These are phyloP conservation scores for Quercus phellos DNA, from an alignment of 331 rosid species.

Conservation along the genomic window DNA sequence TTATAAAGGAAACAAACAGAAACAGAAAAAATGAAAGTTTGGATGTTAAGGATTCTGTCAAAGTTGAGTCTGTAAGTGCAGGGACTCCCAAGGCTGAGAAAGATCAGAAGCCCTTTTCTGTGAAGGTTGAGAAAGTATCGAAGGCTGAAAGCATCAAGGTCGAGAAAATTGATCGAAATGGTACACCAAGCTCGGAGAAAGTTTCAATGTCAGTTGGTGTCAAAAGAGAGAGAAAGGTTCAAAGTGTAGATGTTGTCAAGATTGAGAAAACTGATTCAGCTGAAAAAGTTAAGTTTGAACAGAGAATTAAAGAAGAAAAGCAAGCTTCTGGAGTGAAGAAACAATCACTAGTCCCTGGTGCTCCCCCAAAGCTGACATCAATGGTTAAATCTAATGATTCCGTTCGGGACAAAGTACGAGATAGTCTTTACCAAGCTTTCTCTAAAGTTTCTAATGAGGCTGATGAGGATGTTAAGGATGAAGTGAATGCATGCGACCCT, in stretches of 20 bases:
- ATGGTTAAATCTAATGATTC: slow-evolving; percentile 72
- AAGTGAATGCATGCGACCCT: slow-evolving; percentile 68
- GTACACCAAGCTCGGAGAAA: slow-evolving; percentile 37
- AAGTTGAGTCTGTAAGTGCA: slow-evolving; percentile 44
- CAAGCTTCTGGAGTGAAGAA: slow-evolving; percentile 40
- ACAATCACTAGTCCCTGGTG: slow-evolving; percentile 32
- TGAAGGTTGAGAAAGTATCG: slow-evolving; percentile 57
- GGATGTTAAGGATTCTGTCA: slow-evolving; percentile 30
- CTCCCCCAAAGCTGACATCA: slow-evolving; percentile 62
- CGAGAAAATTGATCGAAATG: slow-evolving; percentile 51
- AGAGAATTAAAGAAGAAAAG: slow-evolving; percentile 47
- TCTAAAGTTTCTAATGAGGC: slow-evolving; percentile 68
- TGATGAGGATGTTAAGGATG: slow-evolving; percentile 47
- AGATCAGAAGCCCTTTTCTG: slow-evolving; percentile 48
- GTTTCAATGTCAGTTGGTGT: slow-evolving; percentile 11
- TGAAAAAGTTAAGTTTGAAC: slow-evolving; percentile 61
- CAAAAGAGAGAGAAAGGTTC: slow-evolving; percentile 27
- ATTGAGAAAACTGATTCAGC: slow-evolving; percentile 38
- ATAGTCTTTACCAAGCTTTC: slow-evolving; percentile 68
- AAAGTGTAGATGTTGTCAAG: slow-evolving; percentile 34
- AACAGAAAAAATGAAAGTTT: slow-evolving; percentile 47
- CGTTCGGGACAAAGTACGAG: slow-evolving; percentile 71
- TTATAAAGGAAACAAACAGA: slow-evolving; percentile 76
- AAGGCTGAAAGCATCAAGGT: slow-evolving; percentile 49
- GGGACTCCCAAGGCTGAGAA: slow-evolving; percentile 64